Conservation (phyloP, 2,329 filamentous ascomycete species). For the Verticillium isaacii region DNA sequence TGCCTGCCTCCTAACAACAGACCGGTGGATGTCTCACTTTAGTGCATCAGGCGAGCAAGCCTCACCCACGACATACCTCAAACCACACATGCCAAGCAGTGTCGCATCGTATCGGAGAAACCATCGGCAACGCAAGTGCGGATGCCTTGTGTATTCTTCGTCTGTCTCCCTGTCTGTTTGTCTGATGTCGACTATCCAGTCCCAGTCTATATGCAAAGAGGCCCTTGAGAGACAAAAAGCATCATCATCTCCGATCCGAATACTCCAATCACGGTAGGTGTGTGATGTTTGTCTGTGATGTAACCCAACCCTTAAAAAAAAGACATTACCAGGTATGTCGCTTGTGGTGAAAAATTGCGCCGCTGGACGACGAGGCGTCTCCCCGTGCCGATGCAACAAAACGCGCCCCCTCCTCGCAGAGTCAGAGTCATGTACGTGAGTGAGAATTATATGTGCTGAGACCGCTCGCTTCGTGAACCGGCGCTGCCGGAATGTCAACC, state of each 20-base stretch:
- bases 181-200: not conserved
- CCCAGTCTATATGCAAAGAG: constrained; percentile 1
- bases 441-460: not conserved
- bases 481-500: constrained; percentile 3
- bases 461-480: constrained; percentile 1
- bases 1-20: too few relatives aligned
- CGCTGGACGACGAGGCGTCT: not conserved
- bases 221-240: not conserved
- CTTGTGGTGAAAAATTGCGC: not conserved
- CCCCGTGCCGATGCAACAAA: not conserved
- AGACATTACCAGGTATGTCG: constrained; percentile 1
- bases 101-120: not conserved
- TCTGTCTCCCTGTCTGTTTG: not conserved
- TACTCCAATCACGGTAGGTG: not conserved
- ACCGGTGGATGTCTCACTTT: not conserved
- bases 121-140: not conserved
- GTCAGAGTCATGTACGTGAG: not conserved
- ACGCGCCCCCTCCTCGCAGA: not conserved
- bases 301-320: not conserved
- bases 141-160: not conserved
- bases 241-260: not conserved
- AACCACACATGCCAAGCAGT: not conserved
- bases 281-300: not conserved
- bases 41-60: not conserved
- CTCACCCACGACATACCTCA: not conserved